These are phyloP conservation scores for Mycena belliarum DNA, from an alignment of 768 basidiomycete species.

Conservation along the genomic window DNA sequence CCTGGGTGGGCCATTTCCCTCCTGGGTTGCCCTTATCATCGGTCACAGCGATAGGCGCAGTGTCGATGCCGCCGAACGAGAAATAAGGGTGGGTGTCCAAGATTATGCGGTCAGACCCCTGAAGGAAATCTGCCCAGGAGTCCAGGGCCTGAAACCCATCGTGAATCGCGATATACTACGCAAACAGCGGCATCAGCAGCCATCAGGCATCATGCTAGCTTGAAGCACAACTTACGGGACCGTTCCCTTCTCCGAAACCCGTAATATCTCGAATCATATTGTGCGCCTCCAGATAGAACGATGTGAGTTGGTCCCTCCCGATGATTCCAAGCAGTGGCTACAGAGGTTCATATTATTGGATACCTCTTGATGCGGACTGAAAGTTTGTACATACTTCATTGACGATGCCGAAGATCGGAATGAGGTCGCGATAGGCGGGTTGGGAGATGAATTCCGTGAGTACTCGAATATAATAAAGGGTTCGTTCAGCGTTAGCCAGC, in stretches of 20 bases:
- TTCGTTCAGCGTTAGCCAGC: slow-evolving; percentile 79
- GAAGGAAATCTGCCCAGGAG: slow-evolving; percentile 49
- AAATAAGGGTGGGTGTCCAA: slow-evolving; percentile 75
- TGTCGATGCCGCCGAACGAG: slow-evolving; percentile 48
- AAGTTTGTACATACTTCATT: slow-evolving; percentile 53
- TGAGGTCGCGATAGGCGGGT: slow-evolving; percentile 60
- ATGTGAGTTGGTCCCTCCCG: slow-evolving; percentile 10
- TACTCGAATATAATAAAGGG: slow-evolving; percentile 73
- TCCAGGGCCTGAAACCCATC: slow-evolving; percentile 46
- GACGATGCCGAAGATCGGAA: slow-evolving; percentile 61
- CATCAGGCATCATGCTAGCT: not conserved
- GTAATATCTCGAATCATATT: slow-evolving; percentile 67
- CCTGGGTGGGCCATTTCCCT: slow-evolving; percentile 47
- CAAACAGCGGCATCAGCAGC: not conserved
- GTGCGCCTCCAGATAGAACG: slow-evolving; percentile 52
- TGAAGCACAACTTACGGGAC: slow-evolving; percentile 32
- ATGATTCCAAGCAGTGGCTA: slow-evolving; percentile 14
- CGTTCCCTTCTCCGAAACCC: slow-evolving; percentile 72
- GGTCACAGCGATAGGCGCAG: slow-evolving; percentile 23
- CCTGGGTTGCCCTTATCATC: slow-evolving; percentile 26
- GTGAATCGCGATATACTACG: slow-evolving; percentile 50
- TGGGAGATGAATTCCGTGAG: slow-evolving; percentile 82
- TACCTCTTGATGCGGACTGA: not conserved
- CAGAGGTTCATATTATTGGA: not conserved
- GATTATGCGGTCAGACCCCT: slow-evolving; percentile 60